These are phyloP conservation scores for Linum trigynum DNA, from an alignment of 345 rosid species.

Conservation along the genomic window DNA sequence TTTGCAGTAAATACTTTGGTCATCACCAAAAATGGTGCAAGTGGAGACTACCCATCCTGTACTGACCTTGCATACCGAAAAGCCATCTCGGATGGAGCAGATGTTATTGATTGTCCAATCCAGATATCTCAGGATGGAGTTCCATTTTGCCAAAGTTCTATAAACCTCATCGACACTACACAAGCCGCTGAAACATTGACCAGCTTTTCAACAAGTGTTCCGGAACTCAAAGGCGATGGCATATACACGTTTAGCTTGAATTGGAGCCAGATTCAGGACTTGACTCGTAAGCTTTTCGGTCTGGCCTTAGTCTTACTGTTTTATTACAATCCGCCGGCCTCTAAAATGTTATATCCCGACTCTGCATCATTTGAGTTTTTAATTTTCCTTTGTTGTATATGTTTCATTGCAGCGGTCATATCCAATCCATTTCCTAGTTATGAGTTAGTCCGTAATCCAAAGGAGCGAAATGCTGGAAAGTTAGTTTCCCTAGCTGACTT, in stretches of 20 bases:
- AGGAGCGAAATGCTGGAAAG: neutral
- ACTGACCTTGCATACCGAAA: conserved; percentile 29
- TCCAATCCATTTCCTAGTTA: neutral
- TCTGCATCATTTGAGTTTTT: too few species aligned
- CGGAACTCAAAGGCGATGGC: conserved; percentile 5
- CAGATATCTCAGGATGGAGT: conserved; percentile 26
- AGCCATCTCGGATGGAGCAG: conserved; percentile 27
- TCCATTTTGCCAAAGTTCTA: conserved; percentile 2
- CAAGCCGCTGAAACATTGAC: neutral
- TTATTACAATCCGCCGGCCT: neutral
- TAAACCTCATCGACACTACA: conserved; percentile 7
- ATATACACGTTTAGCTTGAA: conserved; percentile 5
- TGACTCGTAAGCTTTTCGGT: neutral
- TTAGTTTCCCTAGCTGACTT: conserved; percentile 1
- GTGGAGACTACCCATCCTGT: conserved; percentile 31
- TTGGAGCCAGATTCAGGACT: conserved; percentile 3
- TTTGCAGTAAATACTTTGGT: conserved; percentile 22
- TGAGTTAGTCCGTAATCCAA: neutral
- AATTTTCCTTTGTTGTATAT: too few species aligned
- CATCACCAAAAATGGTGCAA: conserved; percentile 28
- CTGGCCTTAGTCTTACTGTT: neutral
- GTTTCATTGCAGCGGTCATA: conserved; percentile 1
- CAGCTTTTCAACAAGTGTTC: conserved; percentile 1
- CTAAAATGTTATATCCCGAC: neutral
- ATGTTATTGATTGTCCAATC: conserved; percentile 32